Evolutionary conservation across 148 eudicot species (phyloP), one percentile per base, ranked within the genome.

Genomic region (Camellia sinensis): DNA sequence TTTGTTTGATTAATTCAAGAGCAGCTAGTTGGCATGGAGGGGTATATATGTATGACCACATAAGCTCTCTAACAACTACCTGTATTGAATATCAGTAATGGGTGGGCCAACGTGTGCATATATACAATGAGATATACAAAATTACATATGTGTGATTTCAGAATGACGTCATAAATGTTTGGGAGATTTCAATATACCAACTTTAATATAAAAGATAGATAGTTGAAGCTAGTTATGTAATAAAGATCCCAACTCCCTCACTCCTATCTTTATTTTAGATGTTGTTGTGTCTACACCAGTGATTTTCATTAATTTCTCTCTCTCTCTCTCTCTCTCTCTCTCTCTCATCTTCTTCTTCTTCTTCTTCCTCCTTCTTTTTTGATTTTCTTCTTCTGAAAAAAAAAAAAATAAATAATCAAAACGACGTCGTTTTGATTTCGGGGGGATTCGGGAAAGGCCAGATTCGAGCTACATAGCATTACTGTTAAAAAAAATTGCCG

Each of bases 401-500:
- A n/a, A n/a, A n/a, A n/a, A n/a, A n/a, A n/a, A n/a, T n/a, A n/a
- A n/a, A n/a, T n/a, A n/a, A n/a, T n/a, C n/a, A n/a, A n/a, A n/a
- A n/a, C n/a, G n/a, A n/a, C n/a, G n/a, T n/a, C n/a, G n/a, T n/a
- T n/a, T n/a, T n/a, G n/a, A n/a, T n/a, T n/a, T n/a, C n/a, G n/a
- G n/a, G n/a, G n/a, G n/a, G n/a, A n/a, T n/a, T n/a, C n/a, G n/a
- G n/a, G n/a, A n/a, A n/a, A n/a, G n/a, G n/a, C n/a, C n/a, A n/a
- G n/a, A n/a, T n/a, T n/a, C n/a, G n/a, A n/a, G n/a, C n/a, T n/a
- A n/a, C n/a, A n/a, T n/a, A n/a, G n/a, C n/a, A n/a, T n/a, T n/a
- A n/a, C n/a, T n/a, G n/a, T n/a, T n/a, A n/a, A 1, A 29, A 82
- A 91, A 87, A 37, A 87, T 91, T 12, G 97, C 98, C 10, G 97